phyloP scores from a whole-genome alignment of 176 grass and related monocot genomes.

The Zea luxurians region DNA sequence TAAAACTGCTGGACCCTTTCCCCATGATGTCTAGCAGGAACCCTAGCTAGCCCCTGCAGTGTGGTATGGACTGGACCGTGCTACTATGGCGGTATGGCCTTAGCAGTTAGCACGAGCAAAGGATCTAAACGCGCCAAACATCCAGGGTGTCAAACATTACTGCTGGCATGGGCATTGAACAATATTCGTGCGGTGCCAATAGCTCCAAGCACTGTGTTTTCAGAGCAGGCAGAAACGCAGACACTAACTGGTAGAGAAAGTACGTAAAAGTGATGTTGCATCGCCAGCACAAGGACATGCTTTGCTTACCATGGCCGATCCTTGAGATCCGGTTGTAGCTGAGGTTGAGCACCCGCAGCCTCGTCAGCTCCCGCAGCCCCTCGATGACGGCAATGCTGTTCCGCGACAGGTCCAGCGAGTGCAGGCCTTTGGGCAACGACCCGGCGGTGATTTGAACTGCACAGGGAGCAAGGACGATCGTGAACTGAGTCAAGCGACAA shows the following conservation, averaged over 20 bases:
- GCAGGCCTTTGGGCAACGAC: constrained; percentile 74
- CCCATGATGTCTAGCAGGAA: background rate
- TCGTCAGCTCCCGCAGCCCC: constrained; percentile 81
- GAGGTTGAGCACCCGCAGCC: constrained; percentile 78
- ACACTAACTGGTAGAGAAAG: background rate
- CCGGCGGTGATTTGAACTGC: constrained; percentile 63
- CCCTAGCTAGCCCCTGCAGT: background rate
- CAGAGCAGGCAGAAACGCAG: background rate
- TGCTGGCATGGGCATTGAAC: constrained; percentile 1
- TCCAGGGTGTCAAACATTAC: constrained; percentile 18
- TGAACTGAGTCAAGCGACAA: background rate
- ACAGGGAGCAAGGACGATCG: background rate
- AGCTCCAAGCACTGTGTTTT: background rate
- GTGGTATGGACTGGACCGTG: constrained; percentile 25
- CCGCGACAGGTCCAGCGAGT: constrained; percentile 78
- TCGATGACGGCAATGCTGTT: constrained; percentile 82
- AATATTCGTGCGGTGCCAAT: constrained; percentile 16
- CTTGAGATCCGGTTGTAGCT: constrained; percentile 88
- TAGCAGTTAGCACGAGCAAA: constrained; percentile 1
- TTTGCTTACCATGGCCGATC: constrained; percentile 80
- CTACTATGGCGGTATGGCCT: background rate
- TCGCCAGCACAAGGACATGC: constrained; percentile 2
- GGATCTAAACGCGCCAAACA: constrained; percentile 15
- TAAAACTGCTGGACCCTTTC: background rate
- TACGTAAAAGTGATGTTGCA: background rate